Evolutionary conservation across 2,329 filamentous ascomycete genomes (phyloP).

Genomic region (Fusarium sp.): DNA sequence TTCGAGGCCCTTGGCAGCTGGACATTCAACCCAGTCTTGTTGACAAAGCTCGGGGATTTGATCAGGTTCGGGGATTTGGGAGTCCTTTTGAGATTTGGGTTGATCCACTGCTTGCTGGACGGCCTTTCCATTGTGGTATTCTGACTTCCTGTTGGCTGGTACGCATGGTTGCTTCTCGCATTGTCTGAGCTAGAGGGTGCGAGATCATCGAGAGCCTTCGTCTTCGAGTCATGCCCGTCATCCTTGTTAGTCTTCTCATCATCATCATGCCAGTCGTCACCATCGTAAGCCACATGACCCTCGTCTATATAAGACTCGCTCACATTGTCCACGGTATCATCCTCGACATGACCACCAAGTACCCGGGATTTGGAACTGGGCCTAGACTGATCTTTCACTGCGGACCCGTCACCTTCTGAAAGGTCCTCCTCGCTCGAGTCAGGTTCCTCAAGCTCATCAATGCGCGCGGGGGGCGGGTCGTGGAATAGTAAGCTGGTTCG

Average conservation of each 20-base stretch:
- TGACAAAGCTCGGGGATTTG: constrained; percentile 60
- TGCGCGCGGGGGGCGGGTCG: constrained; percentile 61
- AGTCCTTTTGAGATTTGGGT: constrained; percentile 62
- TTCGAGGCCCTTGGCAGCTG: not conserved
- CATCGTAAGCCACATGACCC: not conserved
- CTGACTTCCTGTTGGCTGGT: not conserved
- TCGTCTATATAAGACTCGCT: not conserved
- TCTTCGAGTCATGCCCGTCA: not conserved
- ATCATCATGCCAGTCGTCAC: too few relatives aligned
- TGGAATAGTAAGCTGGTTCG: constrained; percentile 60
- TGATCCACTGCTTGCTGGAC: constrained; percentile 70
- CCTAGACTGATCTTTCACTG: not conserved
- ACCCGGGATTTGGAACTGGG: not conserved
- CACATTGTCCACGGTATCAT: not conserved
- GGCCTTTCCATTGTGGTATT: constrained; percentile 46
- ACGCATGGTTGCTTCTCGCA: not conserved
- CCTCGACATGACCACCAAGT: not conserved
- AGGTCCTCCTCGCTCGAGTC: constrained; percentile 58
- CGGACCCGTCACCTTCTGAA: not conserved
- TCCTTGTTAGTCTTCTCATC: not conserved
- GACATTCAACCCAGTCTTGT: not conserved
- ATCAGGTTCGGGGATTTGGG: constrained; percentile 65
- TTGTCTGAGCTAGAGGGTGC: not conserved
- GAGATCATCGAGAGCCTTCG: not conserved
- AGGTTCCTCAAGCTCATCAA: constrained; percentile 65